Evolutionary conservation across 441 rosid genomes (phyloP), one percentile per base, ranked within the genome.

Genomic region (Biscutella laevigata): DNA sequence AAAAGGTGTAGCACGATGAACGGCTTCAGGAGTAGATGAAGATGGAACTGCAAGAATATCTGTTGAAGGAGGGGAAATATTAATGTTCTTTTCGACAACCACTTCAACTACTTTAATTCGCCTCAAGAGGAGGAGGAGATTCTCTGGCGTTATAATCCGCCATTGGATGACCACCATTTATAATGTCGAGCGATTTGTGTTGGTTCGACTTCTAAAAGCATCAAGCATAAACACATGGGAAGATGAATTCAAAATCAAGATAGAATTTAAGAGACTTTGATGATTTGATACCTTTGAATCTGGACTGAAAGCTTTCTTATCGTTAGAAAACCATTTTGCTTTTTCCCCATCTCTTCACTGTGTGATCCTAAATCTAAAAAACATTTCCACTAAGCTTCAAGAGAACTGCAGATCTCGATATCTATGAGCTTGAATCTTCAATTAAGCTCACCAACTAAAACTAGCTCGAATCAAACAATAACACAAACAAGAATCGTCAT

Each of bases 311-410:
- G 88, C 88, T 60, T 82, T 92, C 85, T 76, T 92, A 45, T 86
- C 82, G 24, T 72, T 75, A 27, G 94, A 78, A 66, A 92, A 79
- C 99, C 99, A 92, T 58, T 88, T 92, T 21, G 89, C 92, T 71
- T 86, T 88, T 68, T 70, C 79, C 96, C 95, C 98, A 92, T 91
- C 72, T 72, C 73, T 22, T n/a, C n/a, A n/a, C n/a, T n/a, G 14
- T 40, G 14, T 37, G n/a, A n/a, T n/a, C n/a, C n/a, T n/a, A n/a
- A n/a, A n/a, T n/a, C n/a, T n/a, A n/a, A n/a, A n/a, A n/a, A n/a
- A n/a, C n/a, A n/a, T n/a, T n/a, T n/a, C n/a, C n/a, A n/a, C n/a
- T n/a, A n/a, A n/a, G n/a, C 41, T 53, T 44, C 2, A 43, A 10
- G 37, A 54, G 5, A 22, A 30, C n/a, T 4, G 22, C 24, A 60